Evolutionary conservation across 352 stramenopile species (phyloP).

Genomic region (Phytophthora meadii): DNA sequence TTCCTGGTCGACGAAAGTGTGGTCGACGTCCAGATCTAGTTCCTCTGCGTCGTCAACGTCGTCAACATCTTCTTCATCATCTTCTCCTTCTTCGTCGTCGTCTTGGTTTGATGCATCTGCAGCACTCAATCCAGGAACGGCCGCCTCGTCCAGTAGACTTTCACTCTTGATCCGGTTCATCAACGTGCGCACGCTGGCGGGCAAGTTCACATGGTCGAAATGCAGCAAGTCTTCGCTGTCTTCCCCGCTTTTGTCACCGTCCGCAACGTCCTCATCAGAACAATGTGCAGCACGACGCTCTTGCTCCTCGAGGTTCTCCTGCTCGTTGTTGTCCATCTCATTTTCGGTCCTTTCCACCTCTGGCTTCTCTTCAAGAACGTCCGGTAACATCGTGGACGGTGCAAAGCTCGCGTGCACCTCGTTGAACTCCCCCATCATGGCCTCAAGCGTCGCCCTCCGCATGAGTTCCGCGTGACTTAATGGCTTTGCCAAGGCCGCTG

Average conservation of each 20-base stretch:
- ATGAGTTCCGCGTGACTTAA: constrained; percentile 35
- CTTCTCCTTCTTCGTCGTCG: constrained; percentile 28
- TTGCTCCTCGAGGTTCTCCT: constrained; percentile 45
- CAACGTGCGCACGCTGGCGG: constrained; percentile 55
- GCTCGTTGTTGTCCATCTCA: constrained; percentile 40
- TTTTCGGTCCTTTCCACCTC: constrained; percentile 23
- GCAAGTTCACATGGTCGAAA: constrained; percentile 53
- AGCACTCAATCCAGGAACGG: constrained; percentile 6
- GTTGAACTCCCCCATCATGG: constrained; percentile 30
- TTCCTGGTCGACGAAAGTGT: constrained; percentile 9
- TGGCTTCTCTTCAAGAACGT: constrained; percentile 33
- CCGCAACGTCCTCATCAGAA: constrained; percentile 22
- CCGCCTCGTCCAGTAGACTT: constrained; percentile 37
- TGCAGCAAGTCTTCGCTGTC: constrained; percentile 40
- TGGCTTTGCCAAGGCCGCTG: constrained; percentile 32
- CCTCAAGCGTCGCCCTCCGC: constrained; percentile 30
- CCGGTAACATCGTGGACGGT: constrained; percentile 4
- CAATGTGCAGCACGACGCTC: constrained; percentile 29
- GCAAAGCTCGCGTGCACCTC: constrained; percentile 43
- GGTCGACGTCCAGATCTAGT: constrained; percentile 26
- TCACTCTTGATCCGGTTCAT: constrained; percentile 60
- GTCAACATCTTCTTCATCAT: constrained; percentile 19
- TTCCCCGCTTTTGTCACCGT: constrained; percentile 24
- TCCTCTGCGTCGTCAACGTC: constrained; percentile 25
- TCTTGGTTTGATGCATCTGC: constrained; percentile 50